phyloP scores from a whole-genome alignment of 2,329 filamentous ascomycete genomes.

The Dothideomycetes sp. region DNA sequence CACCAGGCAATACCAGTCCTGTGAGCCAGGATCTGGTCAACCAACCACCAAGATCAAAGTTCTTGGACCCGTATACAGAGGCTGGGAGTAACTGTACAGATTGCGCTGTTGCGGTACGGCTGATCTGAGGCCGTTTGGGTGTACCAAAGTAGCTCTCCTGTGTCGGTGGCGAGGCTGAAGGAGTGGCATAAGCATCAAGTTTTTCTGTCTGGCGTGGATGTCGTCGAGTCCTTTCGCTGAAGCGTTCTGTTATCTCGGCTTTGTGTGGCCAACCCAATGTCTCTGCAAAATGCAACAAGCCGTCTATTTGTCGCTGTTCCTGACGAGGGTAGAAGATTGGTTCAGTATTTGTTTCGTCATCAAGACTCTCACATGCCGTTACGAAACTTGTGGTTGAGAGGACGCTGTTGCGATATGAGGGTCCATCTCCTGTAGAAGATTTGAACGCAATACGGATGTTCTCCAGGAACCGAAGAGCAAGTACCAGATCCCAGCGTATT shows the following conservation, averaged over 20 bases:
- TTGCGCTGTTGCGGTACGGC: constrained; percentile 9
- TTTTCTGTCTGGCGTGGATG: neutral
- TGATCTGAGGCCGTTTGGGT: constrained; percentile 12
- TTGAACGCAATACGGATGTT: constrained; percentile 37
- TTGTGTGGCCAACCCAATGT: constrained; percentile 41
- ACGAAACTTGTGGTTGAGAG: constrained; percentile 22
- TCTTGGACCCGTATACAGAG: constrained; percentile 3
- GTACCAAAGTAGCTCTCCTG: constrained; percentile 12
- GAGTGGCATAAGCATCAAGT: constrained; percentile 32
- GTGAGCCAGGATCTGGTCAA: constrained; percentile 47
- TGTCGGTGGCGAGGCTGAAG: constrained; percentile 27
- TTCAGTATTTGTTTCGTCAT: constrained; percentile 15
- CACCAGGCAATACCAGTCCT: constrained; percentile 46
- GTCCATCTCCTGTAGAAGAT: constrained; percentile 13
- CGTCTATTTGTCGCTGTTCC: constrained; percentile 37
- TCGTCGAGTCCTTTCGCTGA: constrained; percentile 3
- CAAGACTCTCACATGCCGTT: constrained; percentile 17
- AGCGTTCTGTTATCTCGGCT: constrained; percentile 15
- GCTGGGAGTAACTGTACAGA: constrained; percentile 13
- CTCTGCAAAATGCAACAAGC: constrained; percentile 43
- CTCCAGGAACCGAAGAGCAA: constrained; percentile 44
- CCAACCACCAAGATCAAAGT: constrained; percentile 40
- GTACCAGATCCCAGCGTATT: constrained; percentile 47
- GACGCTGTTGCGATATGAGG: constrained; percentile 18
- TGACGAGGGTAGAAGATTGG: constrained; percentile 28